A percentile compares a stretch with the other conserved stretches of the same genome.
Conservation (phyloP, 345 rosid genomes). For the Sapria himalayana region DNA sequence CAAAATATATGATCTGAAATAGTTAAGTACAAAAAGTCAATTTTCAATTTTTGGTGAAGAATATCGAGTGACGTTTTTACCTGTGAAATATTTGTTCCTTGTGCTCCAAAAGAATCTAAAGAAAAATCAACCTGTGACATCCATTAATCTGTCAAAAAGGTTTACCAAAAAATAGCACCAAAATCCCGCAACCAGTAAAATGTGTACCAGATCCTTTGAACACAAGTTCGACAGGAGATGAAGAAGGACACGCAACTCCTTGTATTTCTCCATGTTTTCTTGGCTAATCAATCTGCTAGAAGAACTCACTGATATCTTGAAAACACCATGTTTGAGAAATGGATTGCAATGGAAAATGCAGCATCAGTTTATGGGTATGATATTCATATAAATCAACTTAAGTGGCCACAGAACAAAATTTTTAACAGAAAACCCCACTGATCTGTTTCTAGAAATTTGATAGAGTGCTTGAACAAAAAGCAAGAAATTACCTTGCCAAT, state of each 20-base stretch:
- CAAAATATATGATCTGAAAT: slow-evolving; percentile 78
- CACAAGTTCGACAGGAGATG: slow-evolving; percentile 87
- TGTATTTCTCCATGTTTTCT: slow-evolving; percentile 65
- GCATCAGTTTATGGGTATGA: no score
- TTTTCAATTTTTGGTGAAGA: slow-evolving; percentile 4
- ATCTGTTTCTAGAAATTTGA: no score
- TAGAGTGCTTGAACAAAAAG: no score
- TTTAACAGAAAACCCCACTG: no score
- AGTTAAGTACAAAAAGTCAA: slow-evolving; percentile 15
- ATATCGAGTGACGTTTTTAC: slow-evolving; percentile 16
- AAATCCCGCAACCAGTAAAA: not conserved
- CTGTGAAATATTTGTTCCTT: slow-evolving; percentile 64
- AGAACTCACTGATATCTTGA: slow-evolving; percentile 50
- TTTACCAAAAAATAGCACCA: not conserved
- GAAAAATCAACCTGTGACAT: slow-evolving; percentile 69
- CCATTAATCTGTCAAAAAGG: slow-evolving; percentile 1
- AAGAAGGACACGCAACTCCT: slow-evolving; percentile 88
- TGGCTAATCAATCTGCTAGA: slow-evolving; percentile 72
- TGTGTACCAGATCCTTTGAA: slow-evolving; percentile 75
- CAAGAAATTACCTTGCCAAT: slow-evolving; percentile 65
- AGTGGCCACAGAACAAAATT: no score
- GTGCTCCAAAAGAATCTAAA: slow-evolving; percentile 50
- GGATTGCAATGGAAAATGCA: no score
- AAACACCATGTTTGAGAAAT: no score
- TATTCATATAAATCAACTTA: no score